Evolutionary conservation across 2,329 filamentous ascomycete genomes (phyloP), one percentile per base, ranked within the genome.

Genomic region (Fusarium albidum): DNA sequence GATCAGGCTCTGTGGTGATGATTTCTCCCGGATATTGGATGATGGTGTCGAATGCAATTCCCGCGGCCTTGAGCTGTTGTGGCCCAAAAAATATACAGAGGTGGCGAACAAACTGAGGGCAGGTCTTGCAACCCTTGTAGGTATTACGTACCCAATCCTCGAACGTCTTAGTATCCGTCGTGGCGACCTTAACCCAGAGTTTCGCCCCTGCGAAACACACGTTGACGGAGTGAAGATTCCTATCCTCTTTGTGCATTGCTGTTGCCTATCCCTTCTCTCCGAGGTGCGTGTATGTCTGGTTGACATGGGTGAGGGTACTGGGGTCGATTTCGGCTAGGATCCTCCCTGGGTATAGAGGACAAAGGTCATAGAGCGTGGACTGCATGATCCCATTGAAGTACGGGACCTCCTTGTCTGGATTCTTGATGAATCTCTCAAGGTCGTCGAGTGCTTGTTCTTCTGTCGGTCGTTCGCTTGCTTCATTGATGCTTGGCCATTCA

Each of bases 71-170:
- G 28, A 53, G 50, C 37, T 49, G 33, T 28, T 39, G 10, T 17
- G 33, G 50, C 17, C 26, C 15, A 27, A 44, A 39, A 29, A 49
- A 44, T 6, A 40, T 44, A 15, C 34, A 40, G 12, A 53, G 34
- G 33, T 53, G 39, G n/a, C 50, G 39, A 33, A 53, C 39, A 39
- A 53, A 53, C 15, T 43, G 39, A 21, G 42, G 42, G 34, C 49
- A 52, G 21, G 33, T 29, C 15, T 46, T 46, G 34, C 49, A 46
- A 11, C 6, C 10, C 21, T 21, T 26, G 29, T 41, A 41, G 28
- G 11, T 14, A n/a, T n/a, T n/a, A 8, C 35, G 42, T 25, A 47
- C 42, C 49, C 42, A 52, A 9, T 17, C 12, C 15, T 51, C 48
- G 14, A 51, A 51, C 41, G 29, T 51, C 17, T 45, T n/a, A 1